These are phyloP conservation scores for Blastobotrys serpentis DNA, from an alignment of 1,139 yeast genomes.

Conservation along the genomic window DNA sequence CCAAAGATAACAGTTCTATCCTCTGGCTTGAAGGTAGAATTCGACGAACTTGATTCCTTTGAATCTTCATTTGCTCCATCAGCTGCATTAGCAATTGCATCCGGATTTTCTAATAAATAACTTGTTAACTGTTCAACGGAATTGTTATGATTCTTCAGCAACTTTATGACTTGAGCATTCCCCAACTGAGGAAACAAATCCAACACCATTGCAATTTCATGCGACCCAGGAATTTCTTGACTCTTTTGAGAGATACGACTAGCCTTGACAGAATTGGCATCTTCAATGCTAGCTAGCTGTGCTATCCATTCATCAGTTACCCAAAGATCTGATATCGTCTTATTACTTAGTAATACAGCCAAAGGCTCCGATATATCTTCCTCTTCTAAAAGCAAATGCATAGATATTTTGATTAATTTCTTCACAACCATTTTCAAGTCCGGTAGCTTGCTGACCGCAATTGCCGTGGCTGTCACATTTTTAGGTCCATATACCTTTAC, in stretches of 20 bases:
- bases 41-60: slow-evolving; percentile 10
- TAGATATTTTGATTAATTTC: slow-evolving; percentile 23
- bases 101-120: slow-evolving; percentile 61
- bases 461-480: slow-evolving; percentile 26
- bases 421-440: slow-evolving; percentile 16
- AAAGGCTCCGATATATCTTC: slow-evolving; percentile 15
- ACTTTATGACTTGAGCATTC: slow-evolving; percentile 1
- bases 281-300: slow-evolving; percentile 18
- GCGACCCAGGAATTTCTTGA: slow-evolving; percentile 12
- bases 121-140: slow-evolving; percentile 62
- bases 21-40: slow-evolving; percentile 7
- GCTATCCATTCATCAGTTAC: slow-evolving; percentile 22
- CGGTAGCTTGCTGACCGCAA: slow-evolving; percentile 20
- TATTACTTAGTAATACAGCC: slow-evolving; percentile 19
- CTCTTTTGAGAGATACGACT: slow-evolving; percentile 15
- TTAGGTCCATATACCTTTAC: slow-evolving; percentile 30
- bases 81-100: slow-evolving; percentile 27
- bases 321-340: slow-evolving; percentile 13
- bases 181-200: slow-evolving; percentile 35
- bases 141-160: slow-evolving; percentile 47
- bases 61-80: too few species aligned
- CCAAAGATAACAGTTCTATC: slow-evolving; percentile 14
- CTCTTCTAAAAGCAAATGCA: slow-evolving; percentile 19
- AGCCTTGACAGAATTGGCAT: slow-evolving; percentile 16
- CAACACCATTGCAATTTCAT: slow-evolving; percentile 24